Evolutionary conservation across 129 eudicot genomes (phyloP).

Genomic region (Flaveria linearis): DNA sequence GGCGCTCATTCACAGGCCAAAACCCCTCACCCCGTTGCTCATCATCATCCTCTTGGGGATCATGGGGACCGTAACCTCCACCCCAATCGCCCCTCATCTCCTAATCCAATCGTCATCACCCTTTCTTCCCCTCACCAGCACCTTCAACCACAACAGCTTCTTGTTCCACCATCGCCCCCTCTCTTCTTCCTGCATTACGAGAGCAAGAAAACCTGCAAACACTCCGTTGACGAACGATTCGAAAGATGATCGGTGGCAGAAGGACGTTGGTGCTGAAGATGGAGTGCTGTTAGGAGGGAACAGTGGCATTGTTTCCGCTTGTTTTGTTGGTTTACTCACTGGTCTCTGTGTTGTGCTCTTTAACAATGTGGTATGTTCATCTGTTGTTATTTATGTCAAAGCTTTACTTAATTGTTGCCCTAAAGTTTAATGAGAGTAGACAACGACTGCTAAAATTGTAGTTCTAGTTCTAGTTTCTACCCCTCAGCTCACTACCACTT

Average conservation of each 20-base stretch:
- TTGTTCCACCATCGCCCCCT: neutral
- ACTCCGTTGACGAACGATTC: neutral
- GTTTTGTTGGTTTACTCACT: slow-evolving; percentile 81
- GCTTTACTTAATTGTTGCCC: neutral
- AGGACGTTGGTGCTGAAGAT: neutral
- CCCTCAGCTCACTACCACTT: too few relatives aligned
- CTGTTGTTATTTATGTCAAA: neutral
- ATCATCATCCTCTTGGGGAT: neutral
- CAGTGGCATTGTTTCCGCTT: slow-evolving; percentile 61
- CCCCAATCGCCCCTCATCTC: neutral
- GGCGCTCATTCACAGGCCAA: neutral
- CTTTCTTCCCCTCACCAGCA: neutral
- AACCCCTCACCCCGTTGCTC: neutral
- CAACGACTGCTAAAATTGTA: too few relatives aligned
- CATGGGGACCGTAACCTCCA: neutral
- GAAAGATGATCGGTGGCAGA: neutral
- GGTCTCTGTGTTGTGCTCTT: slow-evolving; percentile 76
- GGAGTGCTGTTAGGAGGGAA: slow-evolving; percentile 24
- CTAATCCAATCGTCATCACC: neutral
- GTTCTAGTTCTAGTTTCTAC: too few relatives aligned
- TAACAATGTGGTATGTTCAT: slow-evolving; percentile 49
- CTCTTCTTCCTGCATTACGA: neutral
- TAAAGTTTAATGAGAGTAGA: too few relatives aligned
- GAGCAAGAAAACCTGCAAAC: neutral
- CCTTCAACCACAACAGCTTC: neutral